Percentiles rank a stretch among this genome's conserved stretches.
phyloP scores from a whole-genome alignment of 176 grass and related monocot genomes.

The Avena eriantha region DNA sequence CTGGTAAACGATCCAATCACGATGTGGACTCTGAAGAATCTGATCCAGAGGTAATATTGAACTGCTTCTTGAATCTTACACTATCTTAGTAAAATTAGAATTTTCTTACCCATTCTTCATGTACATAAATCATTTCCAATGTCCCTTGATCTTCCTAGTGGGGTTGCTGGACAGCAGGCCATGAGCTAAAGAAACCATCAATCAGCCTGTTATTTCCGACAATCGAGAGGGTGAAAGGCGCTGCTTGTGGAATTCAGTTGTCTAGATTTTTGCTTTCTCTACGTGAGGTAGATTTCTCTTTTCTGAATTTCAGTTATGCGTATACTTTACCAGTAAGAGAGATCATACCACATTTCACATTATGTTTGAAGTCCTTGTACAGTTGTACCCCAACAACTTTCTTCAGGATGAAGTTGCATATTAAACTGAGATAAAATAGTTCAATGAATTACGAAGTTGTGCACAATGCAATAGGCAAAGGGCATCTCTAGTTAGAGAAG shows the following conservation, averaged over 20 bases:
- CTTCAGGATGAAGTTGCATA: constrained; percentile 8
- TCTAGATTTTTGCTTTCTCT: constrained; percentile 80
- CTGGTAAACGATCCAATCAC: constrained; percentile 63
- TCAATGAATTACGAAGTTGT: not conserved
- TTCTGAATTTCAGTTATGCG: not conserved
- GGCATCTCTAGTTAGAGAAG: constrained; percentile 19
- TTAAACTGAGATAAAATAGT: not conserved
- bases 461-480: not conserved
- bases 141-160: constrained; percentile 62
- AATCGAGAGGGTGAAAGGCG: constrained; percentile 73
- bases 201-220: constrained; percentile 86
- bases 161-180: constrained; percentile 77
- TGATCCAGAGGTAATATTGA: constrained; percentile 74
- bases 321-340: constrained; percentile 29
- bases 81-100: constrained; percentile 27
- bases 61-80: constrained; percentile 6
- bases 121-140: constrained; percentile 1
- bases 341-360: constrained; percentile 7
- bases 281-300: constrained; percentile 65
- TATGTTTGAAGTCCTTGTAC: constrained; percentile 13
- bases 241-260: constrained; percentile 62
- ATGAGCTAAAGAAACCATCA: constrained; percentile 75
- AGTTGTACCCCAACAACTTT: not conserved
- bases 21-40: constrained; percentile 81
- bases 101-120: constrained; percentile 28